A percentile compares a stretch with the other conserved stretches of the same genome.
Conservation (phyloP, 2,329 filamentous ascomycete genomes). For the Rutstroemia sp. region DNA sequence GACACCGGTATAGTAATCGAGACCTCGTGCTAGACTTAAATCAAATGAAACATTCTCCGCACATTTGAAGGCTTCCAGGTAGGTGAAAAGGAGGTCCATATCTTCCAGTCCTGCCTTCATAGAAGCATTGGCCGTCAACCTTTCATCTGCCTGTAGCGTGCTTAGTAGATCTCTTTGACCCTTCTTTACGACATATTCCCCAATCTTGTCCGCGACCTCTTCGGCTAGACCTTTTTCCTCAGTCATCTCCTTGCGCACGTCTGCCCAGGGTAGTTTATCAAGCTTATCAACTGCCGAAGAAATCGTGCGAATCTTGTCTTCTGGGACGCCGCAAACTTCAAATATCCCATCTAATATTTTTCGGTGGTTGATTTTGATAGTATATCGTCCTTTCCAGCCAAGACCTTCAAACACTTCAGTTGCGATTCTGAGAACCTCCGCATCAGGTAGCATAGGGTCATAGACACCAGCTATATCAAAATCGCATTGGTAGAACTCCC, state of each 20-base stretch:
- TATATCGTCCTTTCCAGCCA: conserved; percentile 57
- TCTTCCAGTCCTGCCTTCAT: conserved; percentile 77
- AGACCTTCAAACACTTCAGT: conserved; percentile 79
- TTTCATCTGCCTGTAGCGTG: conserved; percentile 58
- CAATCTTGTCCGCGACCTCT: conserved; percentile 78
- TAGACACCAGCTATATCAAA: conserved; percentile 88
- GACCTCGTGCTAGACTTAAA: conserved; percentile 77
- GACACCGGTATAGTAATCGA: conserved; percentile 79
- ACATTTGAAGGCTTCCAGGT: conserved; percentile 70
- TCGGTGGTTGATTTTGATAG: conserved; percentile 91
- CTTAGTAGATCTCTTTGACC: conserved; percentile 68
- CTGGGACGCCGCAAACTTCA: conserved; percentile 79
- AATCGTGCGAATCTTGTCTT: conserved; percentile 81
- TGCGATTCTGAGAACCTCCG: conserved; percentile 78
- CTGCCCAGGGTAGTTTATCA: conserved; percentile 85
- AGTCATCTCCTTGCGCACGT: conserved; percentile 88
- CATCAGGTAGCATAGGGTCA: conserved; percentile 87
- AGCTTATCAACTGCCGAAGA: conserved; percentile 93
- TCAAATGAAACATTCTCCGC: conserved; percentile 77
- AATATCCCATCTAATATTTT: conserved; percentile 93
- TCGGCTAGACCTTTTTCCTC: conserved; percentile 78
- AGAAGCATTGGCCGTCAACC: conserved; percentile 61
- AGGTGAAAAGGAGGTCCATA: conserved; percentile 72
- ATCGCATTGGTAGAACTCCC: conserved; percentile 96
- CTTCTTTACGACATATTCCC: conserved; percentile 72